Conservation (phyloP, 2,329 filamentous ascomycete species). For the Didymella exigua region DNA sequence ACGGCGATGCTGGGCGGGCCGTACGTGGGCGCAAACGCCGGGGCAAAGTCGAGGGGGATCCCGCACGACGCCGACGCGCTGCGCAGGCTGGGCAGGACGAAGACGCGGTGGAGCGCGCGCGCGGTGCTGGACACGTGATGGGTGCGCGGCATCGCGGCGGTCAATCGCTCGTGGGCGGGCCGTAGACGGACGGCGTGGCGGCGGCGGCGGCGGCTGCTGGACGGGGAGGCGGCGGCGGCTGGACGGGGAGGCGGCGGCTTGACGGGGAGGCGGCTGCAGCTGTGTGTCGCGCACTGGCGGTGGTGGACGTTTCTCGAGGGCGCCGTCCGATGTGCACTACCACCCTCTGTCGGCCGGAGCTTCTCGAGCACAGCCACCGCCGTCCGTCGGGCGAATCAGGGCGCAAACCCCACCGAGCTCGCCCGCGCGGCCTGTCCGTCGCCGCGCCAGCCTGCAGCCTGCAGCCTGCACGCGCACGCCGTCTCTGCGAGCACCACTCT, state of each 20-base stretch:
- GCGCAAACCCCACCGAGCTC: background rate
- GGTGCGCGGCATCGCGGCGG: conserved; percentile 33
- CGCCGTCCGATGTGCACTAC: conserved; percentile 2
- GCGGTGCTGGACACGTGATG: conserved; percentile 41
- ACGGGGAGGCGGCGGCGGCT: background rate
- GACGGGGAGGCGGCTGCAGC: background rate
- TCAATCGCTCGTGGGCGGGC: background rate
- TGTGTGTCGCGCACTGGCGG: background rate
- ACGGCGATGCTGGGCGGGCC: conserved; percentile 9
- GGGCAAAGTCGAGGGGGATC: conserved; percentile 27
- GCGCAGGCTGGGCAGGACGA: conserved; percentile 37
- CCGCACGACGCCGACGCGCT: conserved; percentile 19
- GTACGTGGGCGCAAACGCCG: conserved; percentile 22
- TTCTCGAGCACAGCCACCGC: conserved; percentile 21
- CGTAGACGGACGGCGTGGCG: background rate
- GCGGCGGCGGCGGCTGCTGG: too few species aligned
- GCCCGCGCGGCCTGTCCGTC: conserved; percentile 15
- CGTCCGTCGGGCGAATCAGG: conserved; percentile 26
- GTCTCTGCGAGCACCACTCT: conserved; percentile 16
- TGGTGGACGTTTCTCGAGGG: background rate
- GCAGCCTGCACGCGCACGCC: background rate
- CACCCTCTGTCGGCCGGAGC: conserved; percentile 19
- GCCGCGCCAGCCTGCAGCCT: conserved; percentile 10
- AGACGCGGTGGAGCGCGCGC: background rate
- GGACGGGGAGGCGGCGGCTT: background rate